Conservation (phyloP, 495 filamentous ascomycete genomes). For the Xylaria telfairii region DNA sequence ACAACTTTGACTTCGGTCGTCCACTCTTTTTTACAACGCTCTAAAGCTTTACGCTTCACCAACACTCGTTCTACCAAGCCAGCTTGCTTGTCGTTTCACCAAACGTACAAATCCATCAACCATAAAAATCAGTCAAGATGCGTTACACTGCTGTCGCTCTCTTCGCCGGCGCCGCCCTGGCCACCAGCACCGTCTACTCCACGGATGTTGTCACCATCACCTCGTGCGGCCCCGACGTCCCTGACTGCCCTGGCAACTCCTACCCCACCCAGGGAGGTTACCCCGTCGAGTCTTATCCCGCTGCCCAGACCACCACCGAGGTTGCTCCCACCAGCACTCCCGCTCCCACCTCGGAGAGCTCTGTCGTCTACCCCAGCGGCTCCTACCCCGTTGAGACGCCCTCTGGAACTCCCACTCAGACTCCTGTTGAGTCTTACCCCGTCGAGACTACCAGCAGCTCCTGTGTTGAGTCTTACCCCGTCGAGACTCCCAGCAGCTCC, state of each 20-base stretch:
- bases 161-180: slow-evolving; percentile 59
- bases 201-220: slow-evolving; percentile 65
- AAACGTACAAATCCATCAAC: slow-evolving; percentile 38
- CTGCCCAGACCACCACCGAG: slow-evolving; percentile 43
- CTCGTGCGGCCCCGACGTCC: slow-evolving; percentile 55
- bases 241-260: slow-evolving; percentile 57
- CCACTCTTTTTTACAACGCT: slow-evolving; percentile 59
- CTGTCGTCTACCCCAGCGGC: not conserved
- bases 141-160: slow-evolving; percentile 56
- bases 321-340: slow-evolving; percentile 30
- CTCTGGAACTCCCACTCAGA: not conserved
- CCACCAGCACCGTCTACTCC: slow-evolving; percentile 58
- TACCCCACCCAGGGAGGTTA: slow-evolving; percentile 32
- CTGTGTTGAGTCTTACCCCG: slow-evolving; percentile 11
- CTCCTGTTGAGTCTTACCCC: slow-evolving; percentile 11
- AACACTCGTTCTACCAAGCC: slow-evolving; percentile 42
- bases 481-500: not conserved
- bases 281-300: slow-evolving; percentile 39
- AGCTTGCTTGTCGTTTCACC: slow-evolving; percentile 40
- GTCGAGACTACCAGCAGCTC: not conserved
- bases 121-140: slow-evolving; percentile 62
- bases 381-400: slow-evolving; percentile 15
- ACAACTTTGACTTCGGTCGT: slow-evolving; percentile 65
- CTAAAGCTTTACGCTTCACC: slow-evolving; percentile 49
- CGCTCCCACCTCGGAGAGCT: slow-evolving; percentile 3